Evolutionary conservation across 495 filamentous ascomycete genomes (phyloP).

Genomic region (Podospora sp.): DNA sequence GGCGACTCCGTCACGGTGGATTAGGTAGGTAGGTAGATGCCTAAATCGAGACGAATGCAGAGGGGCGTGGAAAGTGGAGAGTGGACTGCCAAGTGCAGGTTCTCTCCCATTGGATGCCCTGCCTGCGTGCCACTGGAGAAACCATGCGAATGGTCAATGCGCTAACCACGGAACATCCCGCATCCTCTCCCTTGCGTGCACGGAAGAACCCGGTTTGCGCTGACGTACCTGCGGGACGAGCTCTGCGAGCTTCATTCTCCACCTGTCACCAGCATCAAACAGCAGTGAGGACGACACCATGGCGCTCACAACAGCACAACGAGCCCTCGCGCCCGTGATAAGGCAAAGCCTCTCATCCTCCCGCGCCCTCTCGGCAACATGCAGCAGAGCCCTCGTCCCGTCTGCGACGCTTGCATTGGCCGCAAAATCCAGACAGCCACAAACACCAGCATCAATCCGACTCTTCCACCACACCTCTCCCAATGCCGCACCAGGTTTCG

Average conservation of each 20-base stretch:
- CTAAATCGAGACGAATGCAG: too few relatives aligned
- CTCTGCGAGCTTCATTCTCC: slow-evolving; percentile 3
- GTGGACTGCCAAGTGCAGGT: too few relatives aligned
- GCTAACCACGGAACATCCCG: not conserved
- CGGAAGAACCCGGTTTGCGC: slow-evolving; percentile 9
- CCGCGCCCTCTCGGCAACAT: slow-evolving; percentile 23
- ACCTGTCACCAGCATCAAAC: not conserved
- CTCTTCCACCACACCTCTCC: slow-evolving; percentile 36
- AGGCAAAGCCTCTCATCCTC: slow-evolving; percentile 26
- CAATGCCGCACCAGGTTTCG: slow-evolving; percentile 22
- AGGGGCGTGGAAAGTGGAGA: too few relatives aligned
- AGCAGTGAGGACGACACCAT: slow-evolving; percentile 23
- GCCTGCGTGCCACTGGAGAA: too few relatives aligned
- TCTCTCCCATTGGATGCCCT: too few relatives aligned
- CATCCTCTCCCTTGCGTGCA: not conserved
- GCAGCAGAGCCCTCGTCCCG: slow-evolving; percentile 18
- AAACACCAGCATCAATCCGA: slow-evolving; percentile 21
- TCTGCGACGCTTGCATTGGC: not conserved
- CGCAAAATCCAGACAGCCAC: not conserved
- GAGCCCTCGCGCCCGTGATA: slow-evolving; percentile 35
- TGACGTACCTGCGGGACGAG: slow-evolving; percentile 6
- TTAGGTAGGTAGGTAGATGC: too few relatives aligned
- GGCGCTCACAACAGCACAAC: slow-evolving; percentile 39
- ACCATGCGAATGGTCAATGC: not conserved
- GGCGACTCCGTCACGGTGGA: too few relatives aligned